These are phyloP conservation scores for Lodderomyces jiufengensis DNA, from an alignment of 1,139 yeast species.

Conservation along the genomic window DNA sequence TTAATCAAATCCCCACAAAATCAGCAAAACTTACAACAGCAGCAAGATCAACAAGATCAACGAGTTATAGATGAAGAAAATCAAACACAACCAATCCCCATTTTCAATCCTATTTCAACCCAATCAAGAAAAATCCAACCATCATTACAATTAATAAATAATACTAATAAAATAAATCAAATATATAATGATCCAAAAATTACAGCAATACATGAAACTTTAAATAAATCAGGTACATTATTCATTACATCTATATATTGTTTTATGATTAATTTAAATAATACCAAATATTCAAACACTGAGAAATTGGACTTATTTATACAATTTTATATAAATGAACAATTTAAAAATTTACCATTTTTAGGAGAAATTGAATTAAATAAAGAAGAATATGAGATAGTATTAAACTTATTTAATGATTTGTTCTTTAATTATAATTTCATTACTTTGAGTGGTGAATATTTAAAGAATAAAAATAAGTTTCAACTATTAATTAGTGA, in stretches of 20 bases:
- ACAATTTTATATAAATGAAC: slow-evolving; percentile 1
- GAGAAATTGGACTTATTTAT: slow-evolving; percentile 4
- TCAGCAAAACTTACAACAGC: too few species aligned
- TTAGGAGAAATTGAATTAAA: slow-evolving; percentile 2
- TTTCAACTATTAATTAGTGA: slow-evolving; percentile 6
- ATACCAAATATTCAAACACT: slow-evolving; percentile 3
- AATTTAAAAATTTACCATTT: slow-evolving; percentile 6
- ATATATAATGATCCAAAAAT: slow-evolving; percentile 1
- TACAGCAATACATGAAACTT: slow-evolving; percentile 1
- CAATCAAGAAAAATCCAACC: slow-evolving; percentile 3
- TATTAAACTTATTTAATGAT: slow-evolving; percentile 7
- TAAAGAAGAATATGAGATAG: slow-evolving; percentile 4
- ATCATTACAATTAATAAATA: slow-evolving; percentile 1
- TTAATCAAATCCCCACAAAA: too few species aligned
- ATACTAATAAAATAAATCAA: background rate
- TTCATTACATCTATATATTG: slow-evolving; percentile 5
- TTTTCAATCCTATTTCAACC: background rate
- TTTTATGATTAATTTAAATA: slow-evolving; percentile 8
- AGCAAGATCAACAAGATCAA: too few species aligned
- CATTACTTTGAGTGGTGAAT: slow-evolving; percentile 5
- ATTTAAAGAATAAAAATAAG: slow-evolving; percentile 7
- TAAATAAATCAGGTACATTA: slow-evolving; percentile 4
- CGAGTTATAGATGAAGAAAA: slow-evolving; percentile 1
- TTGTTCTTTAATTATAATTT: slow-evolving; percentile 9
- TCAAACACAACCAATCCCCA: background rate